phyloP scores from a whole-genome alignment of 768 basidiomycete species.

The Leccinum subgranulosum region DNA sequence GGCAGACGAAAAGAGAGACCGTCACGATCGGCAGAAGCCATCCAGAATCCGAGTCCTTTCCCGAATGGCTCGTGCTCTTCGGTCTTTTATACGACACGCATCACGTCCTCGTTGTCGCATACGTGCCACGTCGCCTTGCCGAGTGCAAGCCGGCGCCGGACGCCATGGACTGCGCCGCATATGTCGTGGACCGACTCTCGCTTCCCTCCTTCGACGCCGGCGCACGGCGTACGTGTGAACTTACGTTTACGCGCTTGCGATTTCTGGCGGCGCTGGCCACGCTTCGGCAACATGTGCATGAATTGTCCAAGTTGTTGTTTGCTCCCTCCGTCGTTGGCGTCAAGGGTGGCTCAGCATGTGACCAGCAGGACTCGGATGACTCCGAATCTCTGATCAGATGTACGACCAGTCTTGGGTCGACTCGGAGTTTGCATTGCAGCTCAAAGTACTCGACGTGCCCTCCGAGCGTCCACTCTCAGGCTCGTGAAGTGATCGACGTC shows the following conservation, averaged over 20 bases:
- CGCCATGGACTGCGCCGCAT: conserved; percentile 7
- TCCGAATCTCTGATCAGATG: background rate
- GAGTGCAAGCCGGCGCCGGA: background rate
- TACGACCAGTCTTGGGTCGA: conserved; percentile 5
- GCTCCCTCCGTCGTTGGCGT: background rate
- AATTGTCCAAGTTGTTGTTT: conserved; percentile 16
- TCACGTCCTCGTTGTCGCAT: conserved; percentile 19
- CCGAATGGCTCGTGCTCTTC: conserved; percentile 28
- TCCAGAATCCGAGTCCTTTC: conserved; percentile 6
- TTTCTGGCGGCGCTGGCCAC: conserved; percentile 16
- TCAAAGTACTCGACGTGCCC: conserved; percentile 27
- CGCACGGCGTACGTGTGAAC: conserved; percentile 2
- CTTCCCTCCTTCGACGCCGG: background rate
- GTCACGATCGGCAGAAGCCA: background rate
- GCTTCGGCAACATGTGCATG: conserved; percentile 19
- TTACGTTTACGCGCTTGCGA: conserved; percentile 16
- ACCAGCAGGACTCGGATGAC: background rate
- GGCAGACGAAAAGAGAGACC: background rate
- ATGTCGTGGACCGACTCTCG: conserved; percentile 23
- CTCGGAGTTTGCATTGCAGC: conserved; percentile 3
- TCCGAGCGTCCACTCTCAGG: conserved; percentile 6
- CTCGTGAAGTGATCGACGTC: background rate
- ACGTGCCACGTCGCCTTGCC: conserved; percentile 13
- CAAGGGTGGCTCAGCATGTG: conserved; percentile 2
- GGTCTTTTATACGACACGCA: conserved; percentile 20